A percentile compares a stretch with the other conserved stretches of the same genome.
These are phyloP conservation scores for Tieghemostelium lacteum DNA, from an alignment of 78 protist species.

Conservation along the genomic window DNA sequence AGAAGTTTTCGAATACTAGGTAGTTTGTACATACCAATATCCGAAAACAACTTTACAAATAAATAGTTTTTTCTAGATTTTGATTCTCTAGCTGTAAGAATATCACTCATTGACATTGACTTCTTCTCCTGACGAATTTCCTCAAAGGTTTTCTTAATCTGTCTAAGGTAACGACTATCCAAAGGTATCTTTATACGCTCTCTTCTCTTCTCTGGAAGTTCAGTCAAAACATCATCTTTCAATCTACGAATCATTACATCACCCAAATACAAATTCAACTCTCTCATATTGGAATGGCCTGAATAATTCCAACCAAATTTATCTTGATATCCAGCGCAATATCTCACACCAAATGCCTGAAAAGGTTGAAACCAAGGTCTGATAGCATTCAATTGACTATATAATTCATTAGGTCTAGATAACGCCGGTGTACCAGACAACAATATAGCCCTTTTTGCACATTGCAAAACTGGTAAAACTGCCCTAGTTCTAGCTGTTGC, in stretches of 20 bases:
- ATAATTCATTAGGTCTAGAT: constrained; percentile 92
- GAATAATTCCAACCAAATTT: constrained; percentile 28
- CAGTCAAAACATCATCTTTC: constrained; percentile 88
- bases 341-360: constrained; percentile 42
- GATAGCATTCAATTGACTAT: constrained; percentile 74
- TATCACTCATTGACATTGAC: not conserved
- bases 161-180: constrained; percentile 21
- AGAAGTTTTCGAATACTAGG: constrained; percentile 15
- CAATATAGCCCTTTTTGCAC: constrained; percentile 32
- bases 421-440: constrained; percentile 95
- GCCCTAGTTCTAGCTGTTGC: constrained; percentile 72
- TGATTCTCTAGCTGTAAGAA: not conserved
- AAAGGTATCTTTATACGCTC: constrained; percentile 51
- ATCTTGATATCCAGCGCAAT: constrained; percentile 79
- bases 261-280: constrained; percentile 81
- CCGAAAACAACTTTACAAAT: constrained; percentile 51
- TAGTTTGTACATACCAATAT: constrained; percentile 75
- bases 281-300: constrained; percentile 86
- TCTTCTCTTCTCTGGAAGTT: constrained; percentile 91
- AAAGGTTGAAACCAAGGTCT: constrained; percentile 17
- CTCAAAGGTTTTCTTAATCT: constrained; percentile 9
- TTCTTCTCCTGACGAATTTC: not conserved
- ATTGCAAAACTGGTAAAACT: constrained; percentile 30
- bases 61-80: constrained; percentile 9
- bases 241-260: constrained; percentile 86